Evolutionary conservation across 768 basidiomycete genomes (phyloP).

Genomic region (Naganishia vishniacii): DNA sequence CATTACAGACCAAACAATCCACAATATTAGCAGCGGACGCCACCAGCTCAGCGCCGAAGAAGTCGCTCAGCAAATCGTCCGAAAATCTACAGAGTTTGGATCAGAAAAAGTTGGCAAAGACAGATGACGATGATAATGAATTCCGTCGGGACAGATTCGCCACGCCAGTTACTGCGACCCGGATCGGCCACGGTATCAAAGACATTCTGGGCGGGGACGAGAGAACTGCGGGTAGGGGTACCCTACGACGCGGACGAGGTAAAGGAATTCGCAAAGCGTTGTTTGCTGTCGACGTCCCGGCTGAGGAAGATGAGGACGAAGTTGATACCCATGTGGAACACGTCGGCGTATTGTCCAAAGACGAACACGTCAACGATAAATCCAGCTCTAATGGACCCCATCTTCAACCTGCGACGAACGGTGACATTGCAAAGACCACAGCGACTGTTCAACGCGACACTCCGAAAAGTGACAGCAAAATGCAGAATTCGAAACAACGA

Average conservation of each 20-base stretch:
- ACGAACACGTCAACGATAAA: not conserved
- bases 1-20: not conserved
- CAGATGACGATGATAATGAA: slow-evolving; percentile 1
- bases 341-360: not conserved
- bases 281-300: slow-evolving; percentile 22
- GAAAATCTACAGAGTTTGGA: not conserved
- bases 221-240: not conserved
- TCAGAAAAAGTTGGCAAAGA: not conserved
- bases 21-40: not conserved
- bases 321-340: slow-evolving; percentile 13
- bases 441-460: too few species aligned
- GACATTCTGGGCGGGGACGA: not conserved
- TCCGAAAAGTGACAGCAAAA: not conserved
- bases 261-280: not conserved
- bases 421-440: not conserved
- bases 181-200: not conserved
- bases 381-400: not conserved
- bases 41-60: not conserved
- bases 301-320: slow-evolving; percentile 33
- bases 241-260: not conserved
- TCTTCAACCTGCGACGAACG: not conserved
- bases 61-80: not conserved
- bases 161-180: slow-evolving; percentile 13
- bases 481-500: not conserved
- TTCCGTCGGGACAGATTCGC: slow-evolving; percentile 8